Evolutionary conservation across 306 rosid species (phyloP).

Genomic region (Lotus japonicus): DNA sequence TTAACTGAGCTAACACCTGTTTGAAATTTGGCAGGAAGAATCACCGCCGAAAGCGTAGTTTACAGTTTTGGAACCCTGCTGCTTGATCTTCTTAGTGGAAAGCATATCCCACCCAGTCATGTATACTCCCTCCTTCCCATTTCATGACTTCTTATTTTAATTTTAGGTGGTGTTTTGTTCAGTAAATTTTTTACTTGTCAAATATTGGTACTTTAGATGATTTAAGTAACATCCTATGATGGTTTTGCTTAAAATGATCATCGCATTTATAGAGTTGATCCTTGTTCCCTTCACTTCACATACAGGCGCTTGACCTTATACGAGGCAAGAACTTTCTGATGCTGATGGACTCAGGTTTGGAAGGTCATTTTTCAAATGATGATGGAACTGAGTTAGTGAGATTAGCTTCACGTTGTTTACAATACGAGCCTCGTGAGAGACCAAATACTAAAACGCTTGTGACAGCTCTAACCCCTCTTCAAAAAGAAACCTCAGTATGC

Average conservation of each 20-base stretch:
- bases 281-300: conserved; percentile 16
- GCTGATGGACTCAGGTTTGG: conserved; percentile 88
- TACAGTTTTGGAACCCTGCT: conserved; percentile 86
- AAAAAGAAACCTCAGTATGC: conserved; percentile 77
- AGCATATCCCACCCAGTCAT: conserved; percentile 92
- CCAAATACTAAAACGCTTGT: conserved; percentile 81
- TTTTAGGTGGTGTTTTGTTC: conserved; percentile 14
- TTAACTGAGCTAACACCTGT: conserved; percentile 5
- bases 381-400: conserved; percentile 84
- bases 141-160: conserved; percentile 20
- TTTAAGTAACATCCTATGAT: conserved; percentile 1
- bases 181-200: background rate
- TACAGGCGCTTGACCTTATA: conserved; percentile 83
- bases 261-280: background rate
- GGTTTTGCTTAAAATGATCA: background rate
- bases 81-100: conserved; percentile 94
- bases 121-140: conserved; percentile 31
- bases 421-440: conserved; percentile 82
- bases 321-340: conserved; percentile 56
- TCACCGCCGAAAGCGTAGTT: conserved; percentile 77
- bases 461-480: conserved; percentile 70
- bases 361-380: conserved; percentile 78
- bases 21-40: conserved; percentile 61
- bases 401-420: conserved; percentile 81
- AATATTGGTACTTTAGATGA: conserved; percentile 2